Percentiles rank a stretch among this genome's conserved stretches.
These are phyloP conservation scores for Tremella mesenterica DNA, from an alignment of 768 basidiomycete genomes.

Conservation along the genomic window DNA sequence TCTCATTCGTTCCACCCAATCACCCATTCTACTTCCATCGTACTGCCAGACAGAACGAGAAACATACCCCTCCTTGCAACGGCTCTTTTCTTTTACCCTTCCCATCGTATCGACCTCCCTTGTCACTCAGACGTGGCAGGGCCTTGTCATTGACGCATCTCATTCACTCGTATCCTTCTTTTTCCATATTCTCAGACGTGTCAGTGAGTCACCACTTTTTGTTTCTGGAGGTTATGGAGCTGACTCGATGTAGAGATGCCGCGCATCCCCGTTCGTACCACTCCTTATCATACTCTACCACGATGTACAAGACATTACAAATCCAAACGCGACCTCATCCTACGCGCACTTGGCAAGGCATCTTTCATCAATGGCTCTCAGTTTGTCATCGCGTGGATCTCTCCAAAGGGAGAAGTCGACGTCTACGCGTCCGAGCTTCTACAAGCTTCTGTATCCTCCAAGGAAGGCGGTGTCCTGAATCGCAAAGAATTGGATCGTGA, in stretches of 20 bases:
- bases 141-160: background rate
- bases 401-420: conserved; percentile 45
- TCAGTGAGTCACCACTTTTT: background rate
- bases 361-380: conserved; percentile 46
- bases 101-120: background rate
- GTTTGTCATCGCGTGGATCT: conserved; percentile 46
- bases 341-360: conserved; percentile 44
- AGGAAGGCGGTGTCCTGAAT: conserved; percentile 24
- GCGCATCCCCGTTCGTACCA: conserved; percentile 45
- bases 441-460: conserved; percentile 25
- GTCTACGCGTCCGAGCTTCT: conserved; percentile 45
- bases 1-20: too few relatives aligned
- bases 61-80: too few relatives aligned
- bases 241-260: conserved; percentile 33
- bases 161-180: background rate
- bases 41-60: too few relatives aligned
- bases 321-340: conserved; percentile 44
- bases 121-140: background rate
- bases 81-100: too few relatives aligned
- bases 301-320: conserved; percentile 46
- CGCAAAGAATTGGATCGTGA: conserved; percentile 28
- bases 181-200: too few relatives aligned
- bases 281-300: conserved; percentile 43
- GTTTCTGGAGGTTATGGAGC: background rate
- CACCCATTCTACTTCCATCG: too few relatives aligned